Base-by-base conservation (phyloP, 345 rosid species). In the Erysimum cheiranthoides region DNA sequence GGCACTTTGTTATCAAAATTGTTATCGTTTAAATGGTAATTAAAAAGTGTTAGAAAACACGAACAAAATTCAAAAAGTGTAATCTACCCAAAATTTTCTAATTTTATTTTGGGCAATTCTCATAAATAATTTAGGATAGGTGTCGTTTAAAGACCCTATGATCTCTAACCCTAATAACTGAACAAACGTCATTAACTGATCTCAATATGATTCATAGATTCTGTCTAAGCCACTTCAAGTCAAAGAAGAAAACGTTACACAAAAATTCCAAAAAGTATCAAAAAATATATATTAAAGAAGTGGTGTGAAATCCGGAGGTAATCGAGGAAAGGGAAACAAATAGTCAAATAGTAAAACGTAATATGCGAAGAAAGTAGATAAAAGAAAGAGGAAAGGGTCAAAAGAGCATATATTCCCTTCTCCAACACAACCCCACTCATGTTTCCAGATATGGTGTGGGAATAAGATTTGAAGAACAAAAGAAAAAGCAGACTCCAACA, bases 401-500 rank as follows among this genome's bases (percentile, higher is more conserved):
- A 84, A 84, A 71, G 81, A 89, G 92, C 88, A 86, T 86, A 88
- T 90, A 88, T 90, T 90, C 92, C 83, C 85, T 74, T 68, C 71
- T 82, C 78, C 80, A 82, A 79, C 83, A 52, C 71, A 78, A 74
- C 90, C 90, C 90, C 89, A 86, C 92, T 70, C 66, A 79, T 86
- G 89, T 82, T 86, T 86, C 86, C 86, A 73, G 87, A 82, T 86
- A 85, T 85, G 88, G 92, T 78, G 90, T 86, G 88, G 82, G 79
- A 85, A 49, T 45, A 43, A 43, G 46, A 42, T 12, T 12, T 42
- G 75, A 64, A 79, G 76, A 83, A 85, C 51, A 49, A 49, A 5
- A 8, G 25, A 5, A 40, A 40, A 40, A 40, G 45, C 45, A 49
- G 3, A 17, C 12, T 17, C 11, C 27, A 49, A 8, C 53, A 17